These are phyloP conservation scores for Suillus hirtellus DNA, from an alignment of 768 basidiomycete species.

Conservation along the genomic window DNA sequence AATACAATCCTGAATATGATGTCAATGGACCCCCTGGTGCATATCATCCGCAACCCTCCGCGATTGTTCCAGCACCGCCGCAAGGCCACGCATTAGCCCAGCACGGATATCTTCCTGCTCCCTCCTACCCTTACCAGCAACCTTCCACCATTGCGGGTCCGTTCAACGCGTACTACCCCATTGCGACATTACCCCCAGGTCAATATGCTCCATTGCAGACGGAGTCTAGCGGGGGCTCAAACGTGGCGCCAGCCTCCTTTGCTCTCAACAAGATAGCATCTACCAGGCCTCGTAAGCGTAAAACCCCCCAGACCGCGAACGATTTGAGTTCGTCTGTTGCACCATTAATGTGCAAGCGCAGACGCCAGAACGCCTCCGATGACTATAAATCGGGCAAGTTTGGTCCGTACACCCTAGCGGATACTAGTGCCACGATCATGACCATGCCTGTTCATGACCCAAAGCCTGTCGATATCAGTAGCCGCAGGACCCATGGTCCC, in stretches of 20 bases:
- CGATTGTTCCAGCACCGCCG: neutral
- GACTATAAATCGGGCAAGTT: neutral
- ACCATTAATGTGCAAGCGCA: neutral
- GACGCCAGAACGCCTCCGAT: neutral
- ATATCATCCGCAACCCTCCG: neutral
- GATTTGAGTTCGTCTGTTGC: neutral
- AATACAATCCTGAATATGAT: too few species aligned
- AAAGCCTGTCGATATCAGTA: neutral
- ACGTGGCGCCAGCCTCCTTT: too few species aligned
- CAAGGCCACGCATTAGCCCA: neutral
- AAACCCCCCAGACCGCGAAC: neutral
- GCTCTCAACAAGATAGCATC: too few species aligned
- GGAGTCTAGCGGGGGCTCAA: too few species aligned
- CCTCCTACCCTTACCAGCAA: neutral
- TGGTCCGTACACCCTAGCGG: neutral
- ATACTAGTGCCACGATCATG: neutral
- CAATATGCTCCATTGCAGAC: too few species aligned
- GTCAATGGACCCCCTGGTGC: neutral
- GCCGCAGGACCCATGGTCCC: neutral
- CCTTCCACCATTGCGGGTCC: too few species aligned
- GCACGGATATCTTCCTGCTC: neutral
- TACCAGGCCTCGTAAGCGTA: neutral
- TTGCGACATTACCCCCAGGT: too few species aligned
- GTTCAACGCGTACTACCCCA: too few species aligned
- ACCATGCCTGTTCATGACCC: neutral